Percentiles rank a stretch among this genome's conserved stretches.
phyloP scores from a whole-genome alignment of 441 rosid species.

The Kokia cookei region DNA sequence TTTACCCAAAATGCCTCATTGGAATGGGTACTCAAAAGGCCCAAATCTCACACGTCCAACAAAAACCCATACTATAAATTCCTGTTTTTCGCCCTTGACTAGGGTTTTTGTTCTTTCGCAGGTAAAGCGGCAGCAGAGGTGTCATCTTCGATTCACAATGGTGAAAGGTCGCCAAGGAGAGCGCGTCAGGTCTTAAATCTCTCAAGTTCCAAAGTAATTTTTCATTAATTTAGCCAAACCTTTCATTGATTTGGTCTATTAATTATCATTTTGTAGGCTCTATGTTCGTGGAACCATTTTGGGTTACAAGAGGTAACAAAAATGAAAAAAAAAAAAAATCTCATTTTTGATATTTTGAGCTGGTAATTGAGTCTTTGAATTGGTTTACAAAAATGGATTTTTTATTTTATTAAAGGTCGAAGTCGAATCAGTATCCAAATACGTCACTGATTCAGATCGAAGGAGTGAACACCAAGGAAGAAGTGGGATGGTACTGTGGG shows the following conservation, averaged over 20 bases:
- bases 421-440: slow-evolving; percentile 88
- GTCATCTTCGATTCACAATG: slow-evolving; percentile 33
- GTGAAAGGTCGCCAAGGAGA: slow-evolving; percentile 88
- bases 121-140: slow-evolving; percentile 6
- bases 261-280: slow-evolving; percentile 40
- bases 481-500: slow-evolving; percentile 73
- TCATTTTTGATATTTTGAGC: background rate
- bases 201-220: background rate
- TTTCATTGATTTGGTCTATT: background rate
- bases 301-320: slow-evolving; percentile 79
- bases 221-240: too few species aligned
- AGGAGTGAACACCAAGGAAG: slow-evolving; percentile 87
- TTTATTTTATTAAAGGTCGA: slow-evolving; percentile 43
- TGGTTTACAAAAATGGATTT: background rate
- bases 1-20: background rate
- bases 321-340: background rate
- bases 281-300: slow-evolving; percentile 84
- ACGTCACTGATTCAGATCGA: slow-evolving; percentile 79
- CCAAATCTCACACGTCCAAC: background rate
- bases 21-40: background rate
- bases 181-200: slow-evolving; percentile 42
- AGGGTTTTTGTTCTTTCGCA: background rate
- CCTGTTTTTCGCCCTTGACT: too few species aligned
- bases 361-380: background rate
- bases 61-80: background rate